A percentile compares a stretch with the other conserved stretches of the same genome.
Evolutionary conservation across 1,284 basidiomycete genomes (phyloP).

Genomic region (Cutaneotrichosporon sp.): DNA sequence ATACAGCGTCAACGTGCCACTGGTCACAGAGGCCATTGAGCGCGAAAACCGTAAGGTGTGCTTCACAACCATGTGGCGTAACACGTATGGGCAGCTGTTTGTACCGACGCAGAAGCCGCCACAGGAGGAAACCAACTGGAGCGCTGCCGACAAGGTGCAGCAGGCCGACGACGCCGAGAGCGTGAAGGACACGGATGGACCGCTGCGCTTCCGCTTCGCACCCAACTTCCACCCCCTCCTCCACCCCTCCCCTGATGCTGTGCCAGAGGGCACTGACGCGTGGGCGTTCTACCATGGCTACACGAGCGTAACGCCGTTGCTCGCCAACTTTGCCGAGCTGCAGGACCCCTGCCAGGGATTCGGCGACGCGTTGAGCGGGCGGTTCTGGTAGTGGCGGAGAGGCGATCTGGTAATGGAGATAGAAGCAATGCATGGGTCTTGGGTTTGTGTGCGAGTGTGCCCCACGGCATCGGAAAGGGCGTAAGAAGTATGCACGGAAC

Average conservation of each 20-base stretch:
- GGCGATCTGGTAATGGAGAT: not conserved
- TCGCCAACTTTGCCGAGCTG: constrained; percentile 36
- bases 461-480: not conserved
- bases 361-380: constrained; percentile 4
- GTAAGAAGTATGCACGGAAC: not conserved
- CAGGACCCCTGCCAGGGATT: constrained; percentile 6
- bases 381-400: not conserved
- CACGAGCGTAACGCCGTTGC: constrained; percentile 41
- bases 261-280: constrained; percentile 75
- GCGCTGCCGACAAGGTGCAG: constrained; percentile 14
- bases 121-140: constrained; percentile 15
- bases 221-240: constrained; percentile 73
- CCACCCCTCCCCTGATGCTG: constrained; percentile 59
- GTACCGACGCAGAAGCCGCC: constrained; percentile 16
- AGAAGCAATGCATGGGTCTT: constrained; percentile 7
- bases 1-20: constrained; percentile 51
- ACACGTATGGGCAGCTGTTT: constrained; percentile 51
- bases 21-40: constrained; percentile 42
- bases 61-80: constrained; percentile 53
- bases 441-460: not conserved
- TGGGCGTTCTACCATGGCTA: constrained; percentile 55
- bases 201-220: constrained; percentile 72
- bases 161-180: constrained; percentile 5
- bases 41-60: constrained; percentile 37
- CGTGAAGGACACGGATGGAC: constrained; percentile 15